Evolutionary conservation across 306 rosid genomes (phyloP).

Genomic region (Gillenia trifoliata): DNA sequence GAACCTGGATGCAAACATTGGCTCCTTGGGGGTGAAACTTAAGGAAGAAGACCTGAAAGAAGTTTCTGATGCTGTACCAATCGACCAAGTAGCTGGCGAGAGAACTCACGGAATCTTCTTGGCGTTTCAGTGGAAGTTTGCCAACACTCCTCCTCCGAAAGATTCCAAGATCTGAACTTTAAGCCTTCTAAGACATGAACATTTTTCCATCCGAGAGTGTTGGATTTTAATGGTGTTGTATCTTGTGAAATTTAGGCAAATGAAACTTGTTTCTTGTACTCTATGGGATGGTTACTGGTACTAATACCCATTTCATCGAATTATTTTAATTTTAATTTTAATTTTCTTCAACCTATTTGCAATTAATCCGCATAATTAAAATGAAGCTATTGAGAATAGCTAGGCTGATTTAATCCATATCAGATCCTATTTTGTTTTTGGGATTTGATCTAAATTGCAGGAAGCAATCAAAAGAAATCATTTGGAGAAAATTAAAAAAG

Average conservation of each 20-base stretch:
- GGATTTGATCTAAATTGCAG: no score
- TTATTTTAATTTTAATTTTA: no score
- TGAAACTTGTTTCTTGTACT: neutral
- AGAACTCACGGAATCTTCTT: neutral
- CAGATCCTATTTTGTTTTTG: no score
- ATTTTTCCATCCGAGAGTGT: no score
- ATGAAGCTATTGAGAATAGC: no score
- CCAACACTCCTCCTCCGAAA: conserved; percentile 54
- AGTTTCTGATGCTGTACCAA: conserved; percentile 42
- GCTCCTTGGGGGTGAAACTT: conserved; percentile 45
- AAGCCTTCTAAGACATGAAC: neutral
- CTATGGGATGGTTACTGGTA: neutral
- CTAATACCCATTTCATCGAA: neutral
- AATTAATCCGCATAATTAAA: no score
- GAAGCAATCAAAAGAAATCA: neutral
- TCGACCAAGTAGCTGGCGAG: conserved; percentile 47
- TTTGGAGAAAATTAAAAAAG: neutral
- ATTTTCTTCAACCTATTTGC: no score
- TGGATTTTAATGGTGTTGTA: neutral
- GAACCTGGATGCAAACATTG: conserved; percentile 55
- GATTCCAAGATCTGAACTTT: neutral
- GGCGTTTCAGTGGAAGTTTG: conserved; percentile 30
- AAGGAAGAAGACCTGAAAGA: conserved; percentile 39
- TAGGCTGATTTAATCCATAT: no score
- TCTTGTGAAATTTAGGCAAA: neutral